Percentiles rank a stretch among this genome's conserved stretches.
Conservation (phyloP, 805 yeast genomes). For the Pichia membranifaciens region DNA sequence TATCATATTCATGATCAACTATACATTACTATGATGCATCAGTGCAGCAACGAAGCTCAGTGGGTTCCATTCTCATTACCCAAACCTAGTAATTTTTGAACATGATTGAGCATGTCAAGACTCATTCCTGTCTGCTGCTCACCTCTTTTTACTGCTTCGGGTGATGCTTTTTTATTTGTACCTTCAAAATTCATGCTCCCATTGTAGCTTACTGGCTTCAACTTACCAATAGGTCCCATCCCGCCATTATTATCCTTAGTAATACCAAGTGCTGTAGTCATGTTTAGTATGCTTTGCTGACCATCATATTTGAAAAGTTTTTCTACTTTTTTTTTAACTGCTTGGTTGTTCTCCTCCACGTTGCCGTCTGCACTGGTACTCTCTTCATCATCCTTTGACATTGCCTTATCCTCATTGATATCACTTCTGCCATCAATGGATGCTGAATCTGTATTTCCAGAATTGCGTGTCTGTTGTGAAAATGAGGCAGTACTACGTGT, state of each 20-base stretch:
- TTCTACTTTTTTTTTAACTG: conserved; percentile 1
- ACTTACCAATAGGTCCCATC: neutral
- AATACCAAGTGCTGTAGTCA: conserved; percentile 8
- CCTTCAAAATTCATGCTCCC: neutral
- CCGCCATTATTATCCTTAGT: neutral
- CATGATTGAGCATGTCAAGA: neutral
- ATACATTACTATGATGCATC: neutral
- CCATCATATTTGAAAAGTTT: conserved; percentile 9
- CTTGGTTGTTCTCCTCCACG: neutral
- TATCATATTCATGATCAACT: no score
- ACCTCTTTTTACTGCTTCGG: neutral
- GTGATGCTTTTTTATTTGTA: neutral
- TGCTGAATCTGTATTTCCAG: no score
- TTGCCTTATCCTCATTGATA: neutral
- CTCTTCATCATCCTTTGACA: neutral
- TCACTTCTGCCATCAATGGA: no score
- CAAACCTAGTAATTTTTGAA: neutral
- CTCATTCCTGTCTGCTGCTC: neutral
- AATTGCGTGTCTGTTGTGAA: no score
- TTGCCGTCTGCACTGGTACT: neutral
- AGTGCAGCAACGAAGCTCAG: neutral
- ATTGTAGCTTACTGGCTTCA: no score
- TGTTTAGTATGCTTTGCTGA: conserved; percentile 5
- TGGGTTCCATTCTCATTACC: neutral
- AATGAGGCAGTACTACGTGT: neutral